Base-by-base conservation (phyloP, 169 alveolate genomes). In the Cryptosporidium muris region DNA sequence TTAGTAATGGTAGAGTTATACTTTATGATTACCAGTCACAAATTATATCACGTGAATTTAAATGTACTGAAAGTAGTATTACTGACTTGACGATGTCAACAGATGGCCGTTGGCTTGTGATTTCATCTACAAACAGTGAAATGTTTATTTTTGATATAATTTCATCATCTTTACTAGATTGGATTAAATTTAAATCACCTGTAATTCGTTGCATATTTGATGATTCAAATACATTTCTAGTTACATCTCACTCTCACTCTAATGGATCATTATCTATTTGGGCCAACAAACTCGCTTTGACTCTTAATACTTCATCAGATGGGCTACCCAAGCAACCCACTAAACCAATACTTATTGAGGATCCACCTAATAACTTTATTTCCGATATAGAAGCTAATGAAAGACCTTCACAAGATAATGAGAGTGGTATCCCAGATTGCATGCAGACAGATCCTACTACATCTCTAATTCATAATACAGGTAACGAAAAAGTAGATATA, bases 271-370 rank as follows among this genome's bases (percentile, higher is more conserved):
- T 74, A 12, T 74, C 85, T 25, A 51, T 74, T 37, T 74, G 85
- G 85, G 85, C 85, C 7, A 74, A 74, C 48, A 74, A 74, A 14
- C 58, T 40, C n/a, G 85, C 74, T 9, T 40, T 74, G 2, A 58
- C 48, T 25, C 52, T 74, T 25, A 58, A 66, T n/a, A 16, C 37
- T 43, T 60, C 36, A 45, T 25, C 40, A 14, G 85, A 74, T 12
- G 85, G 85, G 1, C n/a, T 64, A 3, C 48, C 80, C 2, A 64
- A 34, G 25, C 81, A 65, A 12, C 96, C 67, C 63, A 64, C 66
- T 66, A 66, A 36, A 94, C 81, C 81, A 25, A 53, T 51, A 1
- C 64, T 12, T n/a, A 65, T 81, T 14, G 89, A 58, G 2, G 68
- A 81, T 38, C 81, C 89, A 34, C 81, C 81, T 3, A 49, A 34